Percentiles rank a stretch among this genome's conserved stretches.
phyloP scores from a whole-genome alignment of 352 stramenopile species.

The Chrysophaeum taylorii region DNA sequence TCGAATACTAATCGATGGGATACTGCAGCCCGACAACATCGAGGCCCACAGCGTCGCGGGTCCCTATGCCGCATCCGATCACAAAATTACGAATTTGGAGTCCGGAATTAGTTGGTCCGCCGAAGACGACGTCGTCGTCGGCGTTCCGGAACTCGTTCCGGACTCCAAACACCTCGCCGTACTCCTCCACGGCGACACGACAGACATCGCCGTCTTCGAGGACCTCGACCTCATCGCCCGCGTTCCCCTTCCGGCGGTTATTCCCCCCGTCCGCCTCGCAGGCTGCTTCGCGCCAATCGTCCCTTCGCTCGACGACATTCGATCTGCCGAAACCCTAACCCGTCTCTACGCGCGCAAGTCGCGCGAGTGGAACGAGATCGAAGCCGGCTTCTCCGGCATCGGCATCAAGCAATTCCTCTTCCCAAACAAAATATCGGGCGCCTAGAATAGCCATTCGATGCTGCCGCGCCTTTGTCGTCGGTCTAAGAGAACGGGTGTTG shows the following conservation, averaged over 20 bases:
- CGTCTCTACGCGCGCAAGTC: constrained; percentile 7
- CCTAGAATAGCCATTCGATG: too few species aligned
- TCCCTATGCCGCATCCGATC: too few species aligned
- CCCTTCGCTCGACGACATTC: background rate
- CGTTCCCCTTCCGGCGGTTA: background rate
- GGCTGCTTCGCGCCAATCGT: background rate
- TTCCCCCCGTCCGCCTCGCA: background rate
- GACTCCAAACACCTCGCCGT: too few species aligned
- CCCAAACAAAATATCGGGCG: background rate
- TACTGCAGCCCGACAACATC: too few species aligned
- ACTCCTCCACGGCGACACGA: background rate
- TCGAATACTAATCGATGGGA: too few species aligned
- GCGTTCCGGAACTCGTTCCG: too few species aligned
- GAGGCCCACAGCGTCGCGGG: too few species aligned
- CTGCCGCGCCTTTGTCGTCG: too few species aligned
- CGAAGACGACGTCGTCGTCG: too few species aligned
- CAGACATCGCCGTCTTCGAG: background rate
- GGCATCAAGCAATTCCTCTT: constrained; percentile 14
- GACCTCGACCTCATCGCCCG: background rate
- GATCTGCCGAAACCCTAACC: background rate
- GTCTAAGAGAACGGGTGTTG: too few species aligned
- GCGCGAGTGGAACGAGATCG: constrained; percentile 9
- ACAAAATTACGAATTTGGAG: too few species aligned
- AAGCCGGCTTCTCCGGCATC: constrained; percentile 10
- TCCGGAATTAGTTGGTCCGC: too few species aligned